Base-by-base conservation (phyloP, 2,329 filamentous ascomycete species). In the Elsinoe ampelina region DNA sequence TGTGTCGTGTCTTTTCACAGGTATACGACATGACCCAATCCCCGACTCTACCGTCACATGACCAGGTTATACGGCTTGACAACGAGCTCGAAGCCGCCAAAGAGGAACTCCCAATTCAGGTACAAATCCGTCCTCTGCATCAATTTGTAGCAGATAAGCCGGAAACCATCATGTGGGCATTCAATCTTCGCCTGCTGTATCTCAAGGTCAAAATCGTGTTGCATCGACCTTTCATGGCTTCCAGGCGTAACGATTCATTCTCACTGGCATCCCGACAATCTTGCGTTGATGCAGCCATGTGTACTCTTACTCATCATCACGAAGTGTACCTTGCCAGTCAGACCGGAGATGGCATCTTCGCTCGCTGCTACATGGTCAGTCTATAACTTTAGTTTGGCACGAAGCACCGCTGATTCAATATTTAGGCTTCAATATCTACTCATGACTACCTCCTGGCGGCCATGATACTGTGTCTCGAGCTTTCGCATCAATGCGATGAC, bases 141-240 rank as follows among this genome's bases (percentile, higher is more conserved):
- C 66, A 71, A 26, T 76, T 73, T 4, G 70, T 80, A 17, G 73
- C 72, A 2, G 77, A 81, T 51, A 66, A 75, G 1, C 70, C 77
- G 1, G 70, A 75, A n/a, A 61, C 78, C 7, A 73, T 82, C 32
- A 77, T 81, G 68, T 71, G 73, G 20, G 72, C 77, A 4, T 73
- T 79, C 59, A 78, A 75, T 39, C 64, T 82, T 19, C 73, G 80
- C 15, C 64, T 81, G 3, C 66, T 79, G 4, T 78, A 77, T 61
- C 73, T 76, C 45, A 79, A 79, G 62, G 69, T 75, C 7, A 73
- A 74, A 50, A 73, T 77, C 32, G 74, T 80, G 1, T 64, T 83
- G n/a, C 79, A 82, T 62, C 72, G 79, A 13, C 74, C 73, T 26
- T 80, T 76, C 60, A 72, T 82, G 60, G 67, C 66, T 41, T 26